Evolutionary conservation across 1,139 yeast genomes (phyloP).

Genomic region (Suhomyces bribrorum): DNA sequence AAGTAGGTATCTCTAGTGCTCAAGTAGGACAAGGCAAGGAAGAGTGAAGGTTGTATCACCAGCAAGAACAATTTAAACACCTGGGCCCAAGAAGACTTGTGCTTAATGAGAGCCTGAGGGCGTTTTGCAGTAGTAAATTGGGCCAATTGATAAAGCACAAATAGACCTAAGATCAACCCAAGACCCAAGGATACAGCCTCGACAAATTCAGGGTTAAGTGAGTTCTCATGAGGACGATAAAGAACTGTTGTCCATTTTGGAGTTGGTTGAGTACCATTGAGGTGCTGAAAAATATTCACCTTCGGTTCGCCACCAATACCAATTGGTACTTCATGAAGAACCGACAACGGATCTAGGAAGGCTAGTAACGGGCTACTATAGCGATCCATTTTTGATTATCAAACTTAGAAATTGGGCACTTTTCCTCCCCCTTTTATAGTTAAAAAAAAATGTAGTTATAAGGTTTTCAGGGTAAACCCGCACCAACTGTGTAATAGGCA

Average conservation of each 20-base stretch:
- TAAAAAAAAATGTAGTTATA: too few species aligned
- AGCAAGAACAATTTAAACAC: slow-evolving; percentile 10
- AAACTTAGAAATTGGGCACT: not conserved
- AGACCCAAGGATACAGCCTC: slow-evolving; percentile 6
- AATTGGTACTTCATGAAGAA: slow-evolving; percentile 2
- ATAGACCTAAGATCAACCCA: slow-evolving; percentile 12
- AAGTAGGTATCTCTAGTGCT: not conserved
- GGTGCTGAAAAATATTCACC: not conserved
- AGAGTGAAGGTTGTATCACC: slow-evolving; percentile 6
- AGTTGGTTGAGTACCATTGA: not conserved
- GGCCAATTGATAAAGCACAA: slow-evolving; percentile 16
- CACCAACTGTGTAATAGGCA: too few species aligned
- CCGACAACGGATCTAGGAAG: slow-evolving; percentile 5
- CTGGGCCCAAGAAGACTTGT: slow-evolving; percentile 16
- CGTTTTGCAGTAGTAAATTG: slow-evolving; percentile 3
- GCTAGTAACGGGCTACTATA: slow-evolving; percentile 7
- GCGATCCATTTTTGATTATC: slow-evolving; percentile 1
- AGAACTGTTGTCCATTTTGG: slow-evolving; percentile 18
- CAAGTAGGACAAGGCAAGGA: slow-evolving; percentile 1
- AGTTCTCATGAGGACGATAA: slow-evolving; percentile 17
- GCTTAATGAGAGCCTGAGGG: slow-evolving; percentile 5
- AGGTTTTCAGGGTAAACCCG: too few species aligned
- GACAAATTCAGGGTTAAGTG: slow-evolving; percentile 20
- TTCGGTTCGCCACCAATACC: not conserved
- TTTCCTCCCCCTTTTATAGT: not conserved